Evolutionary conservation across 805 yeast genomes (phyloP), one percentile per base, ranked within the genome.

Genomic region (Ogataea pilisensis): DNA sequence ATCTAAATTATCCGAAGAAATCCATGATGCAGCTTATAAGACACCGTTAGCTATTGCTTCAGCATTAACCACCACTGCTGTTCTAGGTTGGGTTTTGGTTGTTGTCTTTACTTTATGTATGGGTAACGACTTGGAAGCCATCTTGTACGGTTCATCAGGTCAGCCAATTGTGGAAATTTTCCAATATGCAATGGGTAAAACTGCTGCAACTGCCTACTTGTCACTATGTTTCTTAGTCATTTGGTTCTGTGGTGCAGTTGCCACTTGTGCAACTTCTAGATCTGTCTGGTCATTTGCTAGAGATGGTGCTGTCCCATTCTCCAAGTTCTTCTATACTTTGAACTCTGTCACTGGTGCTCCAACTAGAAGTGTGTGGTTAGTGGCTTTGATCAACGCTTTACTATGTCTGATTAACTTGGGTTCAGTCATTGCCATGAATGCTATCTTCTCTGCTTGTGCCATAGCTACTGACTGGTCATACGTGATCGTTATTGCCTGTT

Each of bases 31-130:
- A 16, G 75, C 75, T 12, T 64, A 61, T 42, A 65, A 72, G 25
- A 76, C 80, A 8, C 85, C 85, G 16, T 57, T 72, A 43, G 85
- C 85, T 8, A 78, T 80, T 38, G 67, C 77, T 7, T 64, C 75
- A 9, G 78, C 82, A 16, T 67, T 76, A 37, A 53, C 69, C 11
- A 66, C 69, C 5, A 74, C 80, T 37, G 72, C 76, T 53, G 42
- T 70, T 28, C 51, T 74, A 29, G 80, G 80, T 17, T 74, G 76
- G 72, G 55, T 67, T 38, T 63, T 75, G 32, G 63, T 70, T 42
- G 64, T 76, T 44, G 77, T 73, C 20, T 66, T 69, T 45, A 66
- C 71, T 35, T 66, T 75, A 32, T 62, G 68, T 44, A 71, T 75
- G 61, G 65, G 68, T 39, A 60, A 69, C 35, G 68, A 68, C 45